phyloP scores from a whole-genome alignment of 1,284 basidiomycete species.

The Polyporus tsugae region DNA sequence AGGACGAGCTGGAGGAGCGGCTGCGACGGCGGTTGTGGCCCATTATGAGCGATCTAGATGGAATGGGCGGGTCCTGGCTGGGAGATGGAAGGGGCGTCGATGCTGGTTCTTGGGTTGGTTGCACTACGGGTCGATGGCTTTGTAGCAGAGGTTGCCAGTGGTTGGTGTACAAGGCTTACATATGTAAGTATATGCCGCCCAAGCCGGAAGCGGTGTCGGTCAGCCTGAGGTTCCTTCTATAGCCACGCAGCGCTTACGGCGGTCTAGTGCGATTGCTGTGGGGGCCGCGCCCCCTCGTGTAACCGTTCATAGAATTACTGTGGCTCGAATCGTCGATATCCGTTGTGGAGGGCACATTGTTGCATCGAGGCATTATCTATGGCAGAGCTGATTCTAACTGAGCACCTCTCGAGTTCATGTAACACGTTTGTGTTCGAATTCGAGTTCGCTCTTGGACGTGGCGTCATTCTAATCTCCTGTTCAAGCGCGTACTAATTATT shows the following conservation, averaged over 20 bases:
- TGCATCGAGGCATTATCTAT: no score
- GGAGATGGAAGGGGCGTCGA: background rate
- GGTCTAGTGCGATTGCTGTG: background rate
- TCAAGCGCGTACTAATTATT: background rate
- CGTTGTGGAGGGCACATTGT: background rate
- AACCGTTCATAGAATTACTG: no score
- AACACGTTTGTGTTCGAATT: no score
- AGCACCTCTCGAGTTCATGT: no score
- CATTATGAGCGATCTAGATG: constrained; percentile 15
- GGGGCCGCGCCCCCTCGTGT: background rate
- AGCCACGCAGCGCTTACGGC: background rate
- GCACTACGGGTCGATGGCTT: background rate
- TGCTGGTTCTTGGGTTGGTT: background rate
- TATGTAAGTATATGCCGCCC: constrained; percentile 5
- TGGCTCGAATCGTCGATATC: background rate
- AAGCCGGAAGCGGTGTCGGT: background rate
- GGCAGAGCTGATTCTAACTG: no score
- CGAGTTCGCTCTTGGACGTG: no score
- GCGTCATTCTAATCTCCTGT: no score
- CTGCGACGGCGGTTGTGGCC: constrained; percentile 39
- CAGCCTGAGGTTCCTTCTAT: no score
- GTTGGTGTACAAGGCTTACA: background rate
- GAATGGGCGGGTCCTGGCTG: background rate
- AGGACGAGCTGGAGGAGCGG: constrained; percentile 30
- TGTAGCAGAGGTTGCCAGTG: background rate